Evolutionary conservation across 495 filamentous ascomycete species (phyloP), one percentile per base, ranked within the genome.

Genomic region (Chaetomidium leptoderma): DNA sequence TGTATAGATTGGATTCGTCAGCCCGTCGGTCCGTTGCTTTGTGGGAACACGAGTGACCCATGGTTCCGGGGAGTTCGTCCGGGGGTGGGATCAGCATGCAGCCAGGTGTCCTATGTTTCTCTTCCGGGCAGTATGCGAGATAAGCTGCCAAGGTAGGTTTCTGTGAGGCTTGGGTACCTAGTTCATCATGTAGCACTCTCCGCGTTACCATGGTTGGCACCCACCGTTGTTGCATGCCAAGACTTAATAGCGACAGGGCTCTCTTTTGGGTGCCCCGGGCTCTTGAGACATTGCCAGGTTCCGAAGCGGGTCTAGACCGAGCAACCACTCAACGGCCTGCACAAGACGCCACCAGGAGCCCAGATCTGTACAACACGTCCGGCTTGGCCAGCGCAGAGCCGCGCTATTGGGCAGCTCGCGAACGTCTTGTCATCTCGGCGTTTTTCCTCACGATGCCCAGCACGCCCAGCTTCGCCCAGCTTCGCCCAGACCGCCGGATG

Each of bases 341-440:
- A 27, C 39, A 40, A n/a, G 44, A 29, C 57, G 58, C 64, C 62
- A 58, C 66, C 62, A 66, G 44, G 35, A 62, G 61, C 59, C 63
- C 63, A 59, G 63, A 70, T 68, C 67, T 68, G 65, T 62, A 36
- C 52, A 64, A 55, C 53, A 61, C 13, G 53, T 63, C 67, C 67
- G 67, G 59, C 67, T 70, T 70, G 67, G 67, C 67, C 40, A 46
- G 21, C 26, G 33, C n/a, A 19, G n/a, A 17, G 17, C 19, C 37
- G 45, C 42, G 37, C 27, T 46, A 64, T 64, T 62, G 62, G 64
- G 5, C 39, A 39, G 56, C 33, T 29, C 48, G 47, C 39, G 48
- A 56, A 24, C 16, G 7, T 32, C 44, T 29, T 32, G 43, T 51
- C 23, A 24, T 55, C 35, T 63, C 56, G 29, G 26, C 37, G 43